phyloP scores from a whole-genome alignment of 176 grass and related monocot species.

The Stipa capillata region DNA sequence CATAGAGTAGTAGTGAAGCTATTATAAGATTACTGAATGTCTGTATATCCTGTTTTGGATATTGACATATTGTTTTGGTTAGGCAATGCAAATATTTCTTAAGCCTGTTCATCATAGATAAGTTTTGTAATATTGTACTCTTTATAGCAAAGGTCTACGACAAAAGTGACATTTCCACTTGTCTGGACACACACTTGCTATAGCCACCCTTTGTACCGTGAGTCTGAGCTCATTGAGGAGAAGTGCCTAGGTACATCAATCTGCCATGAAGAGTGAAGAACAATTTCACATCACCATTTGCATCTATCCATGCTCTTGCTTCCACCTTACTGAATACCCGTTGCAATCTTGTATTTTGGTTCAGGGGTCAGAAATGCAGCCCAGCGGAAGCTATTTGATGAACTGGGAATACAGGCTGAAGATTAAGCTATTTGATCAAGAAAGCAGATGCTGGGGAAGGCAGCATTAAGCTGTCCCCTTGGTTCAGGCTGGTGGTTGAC shows the following conservation, averaged over 20 bases:
- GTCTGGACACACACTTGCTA: constrained; percentile 81
- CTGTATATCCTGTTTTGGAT: background rate
- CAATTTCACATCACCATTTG: no score
- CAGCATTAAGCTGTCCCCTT: constrained; percentile 58
- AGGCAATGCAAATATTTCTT: background rate
- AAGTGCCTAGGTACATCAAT: no score
- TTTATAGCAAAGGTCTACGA: constrained; percentile 68
- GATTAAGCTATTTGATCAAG: constrained; percentile 50
- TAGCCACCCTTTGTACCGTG: constrained; percentile 72
- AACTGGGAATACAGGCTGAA: no score
- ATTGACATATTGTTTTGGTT: constrained; percentile 14
- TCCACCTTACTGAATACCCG: no score
- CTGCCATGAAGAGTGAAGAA: no score
- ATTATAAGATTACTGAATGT: background rate
- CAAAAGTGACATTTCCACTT: no score
- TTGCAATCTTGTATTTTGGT: background rate
- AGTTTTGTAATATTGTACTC: background rate
- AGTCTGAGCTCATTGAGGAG: no score
- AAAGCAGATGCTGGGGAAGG: constrained; percentile 63
- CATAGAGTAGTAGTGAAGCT: no score
- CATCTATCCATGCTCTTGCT: no score
- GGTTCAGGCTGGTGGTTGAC: constrained; percentile 79
- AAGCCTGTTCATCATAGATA: background rate
- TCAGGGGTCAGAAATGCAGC: constrained; percentile 73
- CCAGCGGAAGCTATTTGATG: no score